Evolutionary conservation across 345 rosid genomes (phyloP).

Genomic region (Noccaea bulbosa): DNA sequence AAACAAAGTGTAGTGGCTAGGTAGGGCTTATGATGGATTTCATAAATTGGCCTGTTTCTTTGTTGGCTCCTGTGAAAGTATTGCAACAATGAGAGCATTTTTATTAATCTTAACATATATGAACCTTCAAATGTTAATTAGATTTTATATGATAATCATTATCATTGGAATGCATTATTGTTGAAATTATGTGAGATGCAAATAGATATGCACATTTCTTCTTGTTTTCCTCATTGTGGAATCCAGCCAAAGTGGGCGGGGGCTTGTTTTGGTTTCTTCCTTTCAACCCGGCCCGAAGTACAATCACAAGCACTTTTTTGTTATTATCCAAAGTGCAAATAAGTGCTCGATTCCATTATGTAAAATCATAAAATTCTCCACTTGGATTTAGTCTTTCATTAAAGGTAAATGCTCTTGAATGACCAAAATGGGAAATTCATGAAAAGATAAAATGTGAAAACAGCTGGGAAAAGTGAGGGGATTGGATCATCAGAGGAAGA

Average conservation of each 20-base stretch:
- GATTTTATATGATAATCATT: background rate
- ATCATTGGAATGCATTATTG: conserved; percentile 19
- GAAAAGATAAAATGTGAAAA: conserved; percentile 15
- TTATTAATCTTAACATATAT: background rate
- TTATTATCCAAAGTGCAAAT: conserved; percentile 1
- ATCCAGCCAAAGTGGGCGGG: conserved; percentile 39
- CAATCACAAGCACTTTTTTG: conserved; percentile 28
- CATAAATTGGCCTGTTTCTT: conserved; percentile 7
- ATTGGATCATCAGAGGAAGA: conserved; percentile 67
- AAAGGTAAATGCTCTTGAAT: background rate
- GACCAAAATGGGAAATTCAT: conserved; percentile 3
- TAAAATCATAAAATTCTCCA: background rate
- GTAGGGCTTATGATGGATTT: conserved; percentile 36
- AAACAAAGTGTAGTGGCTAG: conserved; percentile 30
- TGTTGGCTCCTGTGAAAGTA: conserved; percentile 7
- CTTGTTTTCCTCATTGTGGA: conserved; percentile 34
- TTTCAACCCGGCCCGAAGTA: conserved; percentile 14
- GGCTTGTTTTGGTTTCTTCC: conserved; percentile 18
- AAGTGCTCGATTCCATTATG: background rate
- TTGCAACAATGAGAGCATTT: background rate
- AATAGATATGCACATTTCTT: conserved; percentile 25
- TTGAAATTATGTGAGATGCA: conserved; percentile 20
- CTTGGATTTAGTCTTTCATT: background rate
- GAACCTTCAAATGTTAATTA: conserved; percentile 5
- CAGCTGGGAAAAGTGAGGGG: conserved; percentile 87